A percentile compares a stretch with the other conserved stretches of the same genome.
Evolutionary conservation across 1,284 basidiomycete species (phyloP).

Genomic region (Meripilus lineatus): DNA sequence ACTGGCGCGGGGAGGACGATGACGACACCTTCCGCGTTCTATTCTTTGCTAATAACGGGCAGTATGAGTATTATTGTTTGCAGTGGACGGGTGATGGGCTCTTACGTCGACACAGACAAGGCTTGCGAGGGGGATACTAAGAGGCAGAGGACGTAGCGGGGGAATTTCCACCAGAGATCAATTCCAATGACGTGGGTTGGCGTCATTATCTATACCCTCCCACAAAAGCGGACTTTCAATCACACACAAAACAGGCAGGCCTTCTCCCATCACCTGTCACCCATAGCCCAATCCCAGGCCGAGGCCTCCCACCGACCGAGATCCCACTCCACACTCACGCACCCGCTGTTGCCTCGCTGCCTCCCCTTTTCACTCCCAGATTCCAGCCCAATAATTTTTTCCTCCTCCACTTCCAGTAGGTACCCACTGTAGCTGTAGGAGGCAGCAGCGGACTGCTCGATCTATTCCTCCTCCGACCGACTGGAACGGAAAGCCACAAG

Average conservation of each 20-base stretch:
- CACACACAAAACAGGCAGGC: no score
- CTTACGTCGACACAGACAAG: no score
- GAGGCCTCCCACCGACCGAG: neutral
- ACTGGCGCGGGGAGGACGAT: neutral
- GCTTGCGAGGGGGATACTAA: no score
- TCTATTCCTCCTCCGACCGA: neutral
- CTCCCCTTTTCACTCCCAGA: neutral
- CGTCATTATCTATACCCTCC: conserved; percentile 10
- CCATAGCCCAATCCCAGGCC: neutral
- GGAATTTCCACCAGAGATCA: neutral
- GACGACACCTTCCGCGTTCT: no score
- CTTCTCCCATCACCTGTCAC: neutral
- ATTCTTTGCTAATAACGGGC: no score
- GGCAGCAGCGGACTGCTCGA: no score
- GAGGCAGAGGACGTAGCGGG: neutral
- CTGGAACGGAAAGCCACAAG: neutral
- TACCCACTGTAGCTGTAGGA: neutral
- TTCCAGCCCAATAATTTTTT: neutral
- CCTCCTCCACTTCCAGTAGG: neutral
- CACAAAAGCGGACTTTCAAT: conserved; percentile 7
- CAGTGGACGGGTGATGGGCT: no score
- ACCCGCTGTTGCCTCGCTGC: neutral
- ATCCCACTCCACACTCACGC: conserved; percentile 7
- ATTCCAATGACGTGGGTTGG: conserved; percentile 7
- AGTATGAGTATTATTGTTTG: no score